These are phyloP conservation scores for Metarhizium guizhouense DNA, from an alignment of 2,329 filamentous ascomycete genomes.

Conservation along the genomic window DNA sequence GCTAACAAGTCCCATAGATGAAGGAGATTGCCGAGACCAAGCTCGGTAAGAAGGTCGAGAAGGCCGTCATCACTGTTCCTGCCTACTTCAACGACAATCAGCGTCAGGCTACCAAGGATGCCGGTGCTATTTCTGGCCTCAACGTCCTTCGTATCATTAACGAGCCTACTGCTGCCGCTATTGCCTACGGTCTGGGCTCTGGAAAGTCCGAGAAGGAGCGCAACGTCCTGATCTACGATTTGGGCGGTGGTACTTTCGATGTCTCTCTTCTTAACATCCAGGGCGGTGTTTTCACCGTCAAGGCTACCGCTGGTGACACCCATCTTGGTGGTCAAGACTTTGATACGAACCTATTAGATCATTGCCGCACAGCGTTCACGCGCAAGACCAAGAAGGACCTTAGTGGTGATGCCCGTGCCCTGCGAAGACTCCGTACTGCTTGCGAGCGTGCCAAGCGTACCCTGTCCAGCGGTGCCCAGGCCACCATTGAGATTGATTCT, in stretches of 20 bases:
- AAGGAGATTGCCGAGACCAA: slow-evolving; percentile 98
- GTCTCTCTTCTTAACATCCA: slow-evolving; percentile 98
- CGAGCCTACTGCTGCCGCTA: slow-evolving; percentile 96
- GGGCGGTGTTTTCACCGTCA: slow-evolving; percentile 98
- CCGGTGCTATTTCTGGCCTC: slow-evolving; percentile 91
- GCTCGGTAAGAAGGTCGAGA: slow-evolving; percentile 97
- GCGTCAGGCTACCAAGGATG: slow-evolving; percentile 98
- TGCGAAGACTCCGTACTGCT: slow-evolving; percentile 91
- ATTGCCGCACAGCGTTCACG: slow-evolving; percentile 94
- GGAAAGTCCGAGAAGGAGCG: slow-evolving; percentile 97
- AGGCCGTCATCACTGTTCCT: slow-evolving; percentile 97
- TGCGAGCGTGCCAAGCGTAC: slow-evolving; percentile 99
- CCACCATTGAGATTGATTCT: slow-evolving; percentile 96
- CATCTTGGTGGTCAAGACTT: slow-evolving; percentile 95
- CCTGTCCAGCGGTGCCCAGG: slow-evolving; percentile 93
- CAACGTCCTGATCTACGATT: slow-evolving; percentile 99
- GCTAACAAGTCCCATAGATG: slow-evolving; percentile 54
- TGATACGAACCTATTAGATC: slow-evolving; percentile 88
- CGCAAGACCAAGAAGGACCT: slow-evolving; percentile 69
- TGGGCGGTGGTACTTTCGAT: slow-evolving; percentile 99
- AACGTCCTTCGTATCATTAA: slow-evolving; percentile 99
- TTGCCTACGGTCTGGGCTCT: slow-evolving; percentile 93
- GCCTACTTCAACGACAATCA: slow-evolving; percentile 99
- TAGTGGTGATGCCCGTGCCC: slow-evolving; percentile 76
- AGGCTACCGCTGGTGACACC: slow-evolving; percentile 95